Percentiles rank a stretch among this genome's conserved stretches.
Evolutionary conservation across 2,329 filamentous ascomycete species (phyloP).

Genomic region (Fusarium nygamai): DNA sequence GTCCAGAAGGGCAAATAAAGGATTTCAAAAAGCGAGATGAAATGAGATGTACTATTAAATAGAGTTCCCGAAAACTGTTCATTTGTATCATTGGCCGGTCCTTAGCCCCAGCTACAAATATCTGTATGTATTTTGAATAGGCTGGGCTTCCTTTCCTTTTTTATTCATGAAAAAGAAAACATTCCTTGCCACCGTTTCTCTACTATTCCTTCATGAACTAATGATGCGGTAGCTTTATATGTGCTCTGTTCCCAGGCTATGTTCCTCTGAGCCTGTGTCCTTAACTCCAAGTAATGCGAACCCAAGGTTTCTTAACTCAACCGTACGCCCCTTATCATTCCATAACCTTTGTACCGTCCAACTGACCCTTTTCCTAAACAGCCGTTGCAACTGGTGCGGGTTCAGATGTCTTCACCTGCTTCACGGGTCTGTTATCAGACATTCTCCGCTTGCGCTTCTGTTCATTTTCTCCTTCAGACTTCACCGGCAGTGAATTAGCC

Average conservation of each 20-base stretch:
- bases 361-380: neutral
- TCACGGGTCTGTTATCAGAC: conserved; percentile 47
- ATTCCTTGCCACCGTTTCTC: conserved; percentile 3
- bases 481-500: conserved; percentile 59
- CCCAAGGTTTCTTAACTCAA: conserved; percentile 10
- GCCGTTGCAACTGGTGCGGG: conserved; percentile 35
- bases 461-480: conserved; percentile 47
- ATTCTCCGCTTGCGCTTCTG: conserved; percentile 49
- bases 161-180: neutral
- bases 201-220: neutral
- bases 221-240: conserved; percentile 1
- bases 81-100: conserved; percentile 44
- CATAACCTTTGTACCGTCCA: neutral
- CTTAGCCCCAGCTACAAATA: conserved; percentile 19
- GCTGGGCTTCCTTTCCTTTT: neutral
- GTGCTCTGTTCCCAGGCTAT: neutral
- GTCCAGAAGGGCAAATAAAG: conserved; percentile 85
- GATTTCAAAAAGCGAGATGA: conserved; percentile 44
- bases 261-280: conserved; percentile 6
- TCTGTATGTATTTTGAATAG: conserved; percentile 33
- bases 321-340: conserved; percentile 2
- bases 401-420: conserved; percentile 37
- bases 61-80: conserved; percentile 47
- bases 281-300: conserved; percentile 38
- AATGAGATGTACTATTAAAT: conserved; percentile 52